Percentiles rank a stretch among this genome's conserved stretches.
Evolutionary conservation across 1,139 yeast genomes (phyloP).

Genomic region (Taiozyma sp.): DNA sequence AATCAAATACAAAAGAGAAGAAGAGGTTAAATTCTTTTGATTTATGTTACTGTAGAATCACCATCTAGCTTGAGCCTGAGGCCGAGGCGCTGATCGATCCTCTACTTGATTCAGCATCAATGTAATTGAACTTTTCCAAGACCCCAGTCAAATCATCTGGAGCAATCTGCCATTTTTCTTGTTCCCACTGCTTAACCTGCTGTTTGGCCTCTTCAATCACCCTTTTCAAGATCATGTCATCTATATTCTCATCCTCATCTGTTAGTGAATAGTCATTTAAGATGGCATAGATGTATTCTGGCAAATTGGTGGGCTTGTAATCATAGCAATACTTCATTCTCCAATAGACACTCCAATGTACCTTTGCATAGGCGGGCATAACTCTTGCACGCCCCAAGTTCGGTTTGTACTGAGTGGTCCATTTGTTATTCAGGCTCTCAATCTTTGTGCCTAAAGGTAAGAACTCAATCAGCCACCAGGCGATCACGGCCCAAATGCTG

Average conservation of each 20-base stretch:
- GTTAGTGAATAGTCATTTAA: slow-evolving; percentile 11
- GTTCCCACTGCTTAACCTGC: slow-evolving; percentile 28
- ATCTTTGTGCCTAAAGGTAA: slow-evolving; percentile 50
- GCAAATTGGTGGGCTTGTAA: slow-evolving; percentile 44
- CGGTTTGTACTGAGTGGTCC: slow-evolving; percentile 46
- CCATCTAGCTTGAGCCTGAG: background rate
- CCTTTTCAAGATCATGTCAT: slow-evolving; percentile 7
- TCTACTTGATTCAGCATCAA: background rate
- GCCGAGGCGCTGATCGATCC: background rate
- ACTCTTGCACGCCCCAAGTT: slow-evolving; percentile 48
- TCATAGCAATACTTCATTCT: slow-evolving; percentile 41
- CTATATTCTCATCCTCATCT: slow-evolving; percentile 12
- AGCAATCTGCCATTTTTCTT: slow-evolving; percentile 30
- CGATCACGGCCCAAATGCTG: slow-evolving; percentile 16
- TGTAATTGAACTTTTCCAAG: slow-evolving; percentile 6
- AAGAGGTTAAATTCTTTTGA: background rate
- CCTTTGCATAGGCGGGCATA: slow-evolving; percentile 40
- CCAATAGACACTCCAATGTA: slow-evolving; percentile 66
- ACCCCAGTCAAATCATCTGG: slow-evolving; percentile 38
- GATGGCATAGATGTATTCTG: slow-evolving; percentile 27
- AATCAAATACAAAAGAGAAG: background rate
- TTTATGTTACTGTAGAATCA: background rate
- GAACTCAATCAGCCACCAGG: slow-evolving; percentile 62
- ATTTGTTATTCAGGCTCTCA: slow-evolving; percentile 40
- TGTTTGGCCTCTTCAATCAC: slow-evolving; percentile 23